Base-by-base conservation (phyloP, 768 basidiomycete species). In the Rhizopogon vulgaris region DNA sequence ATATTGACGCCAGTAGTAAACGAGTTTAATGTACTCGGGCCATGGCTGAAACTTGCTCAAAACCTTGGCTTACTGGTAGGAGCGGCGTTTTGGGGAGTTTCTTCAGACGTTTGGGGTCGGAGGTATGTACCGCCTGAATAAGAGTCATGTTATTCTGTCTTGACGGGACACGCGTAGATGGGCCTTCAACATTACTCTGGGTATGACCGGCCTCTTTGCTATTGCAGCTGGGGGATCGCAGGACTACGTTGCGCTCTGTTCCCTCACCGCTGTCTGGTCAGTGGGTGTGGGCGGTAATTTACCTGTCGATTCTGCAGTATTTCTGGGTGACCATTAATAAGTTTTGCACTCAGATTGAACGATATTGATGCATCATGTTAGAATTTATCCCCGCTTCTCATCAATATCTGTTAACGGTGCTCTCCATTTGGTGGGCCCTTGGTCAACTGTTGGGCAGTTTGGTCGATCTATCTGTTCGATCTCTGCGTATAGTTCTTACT, bases 371-470 rank as follows among this genome's bases (percentile, higher is more conserved):
- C 1, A 10, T 43, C 5, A 4, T 28, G 6, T 17, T 50, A 83
- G 85, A 90, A 58, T 87, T 86, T 59, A 62, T 86, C 0, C 87
- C 87, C 0, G 77, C 78, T 2, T 78, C 80, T 1, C 85, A 89
- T 55, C 88, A 90, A 59, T 89, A 87, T 59, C 72, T 90, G 3
- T 71, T 90, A 32, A 88, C 87, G 0, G 69, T 89, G 12, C 73
- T 90, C 15, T 87, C 86, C 0, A 78, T 88, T 36, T 90, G 84
- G 83, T 90, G 88, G 88, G 83, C 84, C 5, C 73, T 89, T 32
- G 86, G 86, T 2, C 87, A 88, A 62, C 74, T 88, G 0, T 61
- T 85, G 43, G 83, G 80, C 15, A 77, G 74, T 56, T 58, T 78
- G 46, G 75, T 52, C 10, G 2, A 11, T 1, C 0, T 36, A 11